A percentile compares a stretch with the other conserved stretches of the same genome.
Evolutionary conservation across 2,329 filamentous ascomycete genomes (phyloP).

Genomic region (Pseudocercospora fijiensis): DNA sequence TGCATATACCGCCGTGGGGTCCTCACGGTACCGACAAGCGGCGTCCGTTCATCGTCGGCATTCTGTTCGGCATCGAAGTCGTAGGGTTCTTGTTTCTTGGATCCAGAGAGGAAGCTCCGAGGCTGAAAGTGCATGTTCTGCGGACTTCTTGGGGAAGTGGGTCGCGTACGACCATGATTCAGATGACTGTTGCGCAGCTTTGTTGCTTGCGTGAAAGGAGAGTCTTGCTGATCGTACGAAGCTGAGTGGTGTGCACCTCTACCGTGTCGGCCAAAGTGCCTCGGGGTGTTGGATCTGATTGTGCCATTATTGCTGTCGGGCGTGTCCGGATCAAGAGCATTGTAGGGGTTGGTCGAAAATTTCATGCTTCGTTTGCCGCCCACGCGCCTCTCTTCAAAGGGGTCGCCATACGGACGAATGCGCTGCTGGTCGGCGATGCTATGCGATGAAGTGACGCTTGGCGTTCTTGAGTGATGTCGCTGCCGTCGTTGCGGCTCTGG

Average conservation of each 20-base stretch:
- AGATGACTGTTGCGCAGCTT: conserved; percentile 62
- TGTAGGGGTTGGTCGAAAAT: conserved; percentile 76
- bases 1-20: conserved; percentile 19
- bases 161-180: conserved; percentile 49
- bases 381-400: conserved; percentile 63
- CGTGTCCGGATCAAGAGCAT: conserved; percentile 52
- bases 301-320: conserved; percentile 44
- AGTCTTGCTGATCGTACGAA: conserved; percentile 73
- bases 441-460: conserved; percentile 79
- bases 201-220: conserved; percentile 69
- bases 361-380: conserved; percentile 92
- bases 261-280: conserved; percentile 77
- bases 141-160: conserved; percentile 64
- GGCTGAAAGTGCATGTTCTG: conserved; percentile 47
- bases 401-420: conserved; percentile 64
- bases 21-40: conserved; percentile 58
- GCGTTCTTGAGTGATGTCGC: conserved; percentile 88
- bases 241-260: conserved; percentile 67
- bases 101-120: conserved; percentile 37
- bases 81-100: conserved; percentile 61
- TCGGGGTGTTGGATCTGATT: conserved; percentile 63
- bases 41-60: conserved; percentile 82
- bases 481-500: conserved; percentile 61
- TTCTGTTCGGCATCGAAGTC: conserved; percentile 78
- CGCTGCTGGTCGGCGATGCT: conserved; percentile 64